Conservation (phyloP, 805 yeast genomes). For the Candida adriatica region DNA sequence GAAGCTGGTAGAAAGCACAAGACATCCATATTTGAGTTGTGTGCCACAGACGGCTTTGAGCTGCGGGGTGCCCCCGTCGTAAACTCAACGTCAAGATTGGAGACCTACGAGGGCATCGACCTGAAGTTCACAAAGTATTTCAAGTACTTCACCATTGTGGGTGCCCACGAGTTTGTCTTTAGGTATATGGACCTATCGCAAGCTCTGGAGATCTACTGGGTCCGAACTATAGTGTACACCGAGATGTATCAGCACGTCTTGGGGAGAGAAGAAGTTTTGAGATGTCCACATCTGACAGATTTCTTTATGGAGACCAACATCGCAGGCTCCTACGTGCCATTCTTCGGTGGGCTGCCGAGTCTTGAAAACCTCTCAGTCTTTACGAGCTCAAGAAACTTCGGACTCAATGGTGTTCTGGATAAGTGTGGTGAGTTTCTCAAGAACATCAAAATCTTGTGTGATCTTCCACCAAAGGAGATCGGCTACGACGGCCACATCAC, state of each 20-base stretch:
- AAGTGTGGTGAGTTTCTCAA: not conserved
- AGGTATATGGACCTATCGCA: not conserved
- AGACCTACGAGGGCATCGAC: slow-evolving; percentile 1
- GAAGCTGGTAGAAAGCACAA: not conserved
- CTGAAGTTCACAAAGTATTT: slow-evolving; percentile 1
- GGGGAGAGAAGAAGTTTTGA: not conserved
- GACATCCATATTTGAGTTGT: not conserved
- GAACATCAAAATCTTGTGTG: not conserved
- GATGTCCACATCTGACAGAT: not conserved
- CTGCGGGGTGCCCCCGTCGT: not conserved
- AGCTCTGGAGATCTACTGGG: not conserved
- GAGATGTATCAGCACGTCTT: not conserved
- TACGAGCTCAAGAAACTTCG: slow-evolving; percentile 1
- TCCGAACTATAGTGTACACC: not conserved
- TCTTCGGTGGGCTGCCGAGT: not conserved
- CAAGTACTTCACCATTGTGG: slow-evolving; percentile 1
- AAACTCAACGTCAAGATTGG: slow-evolving; percentile 1
- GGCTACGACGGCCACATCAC: not conserved
- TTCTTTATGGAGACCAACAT: not conserved
- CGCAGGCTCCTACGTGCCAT: not conserved
- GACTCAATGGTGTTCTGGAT: not conserved
- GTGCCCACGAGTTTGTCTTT: not conserved
- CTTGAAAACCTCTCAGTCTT: slow-evolving; percentile 1
- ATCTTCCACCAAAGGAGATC: not conserved
- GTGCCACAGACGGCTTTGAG: not conserved